Conservation (phyloP, 257 asterid genomes). For the Perilla frutescens region DNA sequence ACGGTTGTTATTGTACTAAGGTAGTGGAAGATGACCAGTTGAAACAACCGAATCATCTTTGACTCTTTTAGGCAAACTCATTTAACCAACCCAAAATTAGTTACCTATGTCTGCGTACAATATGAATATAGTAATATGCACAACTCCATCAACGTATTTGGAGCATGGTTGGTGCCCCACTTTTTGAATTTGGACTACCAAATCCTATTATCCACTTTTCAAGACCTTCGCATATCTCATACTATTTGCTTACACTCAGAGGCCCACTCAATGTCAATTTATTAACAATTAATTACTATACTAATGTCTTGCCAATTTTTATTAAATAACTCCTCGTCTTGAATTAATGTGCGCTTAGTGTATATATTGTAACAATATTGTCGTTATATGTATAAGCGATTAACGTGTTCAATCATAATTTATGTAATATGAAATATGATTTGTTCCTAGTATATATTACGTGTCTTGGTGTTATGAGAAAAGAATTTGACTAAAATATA, state of each 20-base stretch:
- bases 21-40: constrained; percentile 43
- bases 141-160: constrained; percentile 8
- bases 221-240: constrained; percentile 4
- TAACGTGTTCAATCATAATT: too few relatives aligned
- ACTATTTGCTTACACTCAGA: background rate
- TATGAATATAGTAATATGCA: background rate
- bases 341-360: too few relatives aligned
- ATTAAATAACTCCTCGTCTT: too few relatives aligned
- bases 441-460: too few relatives aligned
- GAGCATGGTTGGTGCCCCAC: constrained; percentile 45
- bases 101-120: constrained; percentile 14
- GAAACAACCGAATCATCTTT: constrained; percentile 38
- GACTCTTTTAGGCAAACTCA: constrained; percentile 39
- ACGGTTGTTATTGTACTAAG: background rate
- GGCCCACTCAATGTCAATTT: constrained; percentile 16
- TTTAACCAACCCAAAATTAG: constrained; percentile 35
- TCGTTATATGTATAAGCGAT: too few relatives aligned
- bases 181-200: constrained; percentile 41
- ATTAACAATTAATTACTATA: background rate
- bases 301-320: background rate
- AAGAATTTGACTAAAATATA: too few relatives aligned
- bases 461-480: too few relatives aligned
- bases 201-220: constrained; percentile 35
- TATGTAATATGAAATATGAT: too few relatives aligned
- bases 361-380: too few relatives aligned